Percentiles rank a stretch among this genome's conserved stretches.
Evolutionary conservation across 768 basidiomycete genomes (phyloP).

Genomic region (Collybiopsis confluens): DNA sequence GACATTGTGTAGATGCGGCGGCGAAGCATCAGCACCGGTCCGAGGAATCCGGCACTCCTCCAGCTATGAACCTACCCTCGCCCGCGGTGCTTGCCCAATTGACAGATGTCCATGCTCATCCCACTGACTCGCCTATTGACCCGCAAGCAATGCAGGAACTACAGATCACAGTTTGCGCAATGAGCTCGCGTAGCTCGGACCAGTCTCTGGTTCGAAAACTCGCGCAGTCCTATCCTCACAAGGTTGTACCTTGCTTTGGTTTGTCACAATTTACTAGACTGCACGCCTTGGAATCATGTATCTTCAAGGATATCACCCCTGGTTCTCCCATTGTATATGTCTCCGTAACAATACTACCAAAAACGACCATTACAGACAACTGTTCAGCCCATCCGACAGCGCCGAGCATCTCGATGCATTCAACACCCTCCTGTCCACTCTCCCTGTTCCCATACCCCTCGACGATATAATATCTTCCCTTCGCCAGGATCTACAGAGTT

Average conservation of each 20-base stretch:
- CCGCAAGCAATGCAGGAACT: conserved; percentile 49
- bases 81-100: too few relatives aligned
- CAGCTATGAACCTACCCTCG: too few relatives aligned
- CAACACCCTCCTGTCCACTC: conserved; percentile 48
- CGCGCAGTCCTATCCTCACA: conserved; percentile 54
- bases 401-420: conserved; percentile 40
- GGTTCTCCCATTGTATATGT: conserved; percentile 83
- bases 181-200: conserved; percentile 67
- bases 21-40: conserved; percentile 7
- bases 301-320: conserved; percentile 86
- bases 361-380: conserved; percentile 66
- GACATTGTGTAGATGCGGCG: conserved; percentile 1
- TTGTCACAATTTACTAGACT: background rate
- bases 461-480: conserved; percentile 55
- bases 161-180: conserved; percentile 73
- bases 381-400: conserved; percentile 46
- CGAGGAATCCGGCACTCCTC: too few relatives aligned
- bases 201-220: conserved; percentile 69
- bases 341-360: conserved; percentile 41
- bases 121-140: conserved; percentile 66
- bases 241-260: conserved; percentile 90
- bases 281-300: background rate
- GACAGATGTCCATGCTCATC: conserved; percentile 90
- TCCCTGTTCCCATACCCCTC: conserved; percentile 74
- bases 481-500: conserved; percentile 51